phyloP scores from a whole-genome alignment of 1,284 basidiomycete genomes.

The Microbotryomycetes sp. region DNA sequence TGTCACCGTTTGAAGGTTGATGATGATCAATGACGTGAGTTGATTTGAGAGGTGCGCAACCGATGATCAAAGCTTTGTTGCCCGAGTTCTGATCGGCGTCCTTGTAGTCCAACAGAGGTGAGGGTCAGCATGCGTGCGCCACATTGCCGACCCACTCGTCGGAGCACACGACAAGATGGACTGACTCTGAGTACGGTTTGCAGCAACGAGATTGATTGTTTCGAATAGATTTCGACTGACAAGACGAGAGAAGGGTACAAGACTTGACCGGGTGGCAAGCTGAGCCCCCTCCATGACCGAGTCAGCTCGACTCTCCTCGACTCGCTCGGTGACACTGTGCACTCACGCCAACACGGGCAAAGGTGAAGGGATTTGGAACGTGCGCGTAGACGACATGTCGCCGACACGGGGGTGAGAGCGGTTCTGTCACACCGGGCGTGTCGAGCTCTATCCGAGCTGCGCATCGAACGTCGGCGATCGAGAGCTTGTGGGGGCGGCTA shows the following conservation, averaged over 20 bases:
- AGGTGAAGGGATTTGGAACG: background rate
- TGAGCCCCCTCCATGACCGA: background rate
- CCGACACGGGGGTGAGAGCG: too few species aligned
- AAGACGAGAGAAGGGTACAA: slow-evolving; percentile 26
- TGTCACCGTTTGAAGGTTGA: background rate
- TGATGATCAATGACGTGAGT: background rate
- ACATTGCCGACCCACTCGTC: too few species aligned
- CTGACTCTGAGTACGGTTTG: slow-evolving; percentile 21
- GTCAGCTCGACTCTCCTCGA: background rate
- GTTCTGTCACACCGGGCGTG: too few species aligned
- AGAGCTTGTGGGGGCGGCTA: too few species aligned
- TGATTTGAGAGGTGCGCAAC: slow-evolving; percentile 28
- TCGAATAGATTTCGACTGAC: slow-evolving; percentile 25
- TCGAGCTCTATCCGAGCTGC: too few species aligned
- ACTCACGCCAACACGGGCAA: background rate
- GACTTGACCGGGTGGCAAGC: slow-evolving; percentile 20
- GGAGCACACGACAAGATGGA: too few species aligned
- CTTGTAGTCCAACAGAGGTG: background rate
- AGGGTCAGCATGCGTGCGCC: slow-evolving; percentile 1
- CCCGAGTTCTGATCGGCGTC: slow-evolving; percentile 7
- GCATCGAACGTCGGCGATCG: too few species aligned
- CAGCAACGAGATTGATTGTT: slow-evolving; percentile 19
- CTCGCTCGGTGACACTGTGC: background rate
- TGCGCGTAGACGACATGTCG: background rate
- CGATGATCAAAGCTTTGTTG: slow-evolving; percentile 20